Base-by-base conservation (phyloP, 2,329 filamentous ascomycete species). In the Fusarium liriodendri region DNA sequence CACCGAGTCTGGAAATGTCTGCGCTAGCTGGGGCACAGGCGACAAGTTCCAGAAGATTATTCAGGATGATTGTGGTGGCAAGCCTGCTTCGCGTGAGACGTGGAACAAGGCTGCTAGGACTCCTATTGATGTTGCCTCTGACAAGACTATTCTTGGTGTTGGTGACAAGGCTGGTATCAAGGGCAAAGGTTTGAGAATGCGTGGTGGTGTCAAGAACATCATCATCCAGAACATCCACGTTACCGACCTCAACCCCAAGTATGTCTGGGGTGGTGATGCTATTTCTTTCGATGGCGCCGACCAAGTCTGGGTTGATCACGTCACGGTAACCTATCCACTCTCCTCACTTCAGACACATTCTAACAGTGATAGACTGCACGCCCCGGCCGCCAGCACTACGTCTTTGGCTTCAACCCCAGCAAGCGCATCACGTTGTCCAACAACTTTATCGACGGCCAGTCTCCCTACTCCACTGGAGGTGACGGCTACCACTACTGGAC, bases 401-500 rank as follows among this genome's bases (percentile, higher is more conserved):
- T 90, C 58, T 84, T 88, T 50, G 89, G 89, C 70, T 86, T 84
- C 76, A 76, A 79, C 4, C 84, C 87, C 52, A 86, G 85, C 73
- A 85, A 84, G 77, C 86, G 87, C 38, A 86, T 91, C 22, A 89
- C 88, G 16, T 86, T 91, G 77, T 88, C 88, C 73, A 90, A 91
- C 85, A 84, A 77, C 81, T 86, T 89, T 76, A 87, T 91, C 77
- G 85, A 91, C 78, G 89, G 89, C 64, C 75, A 78, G 11, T 84
- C 85, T 22, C 77, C 81, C 11, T 91, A 84, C 81, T 90, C 88
- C 11, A 86, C 89, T 1, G 87, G 85, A 22, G 91, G 89, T 78
- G 84, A 91, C 73, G 84, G 83, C 40, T 84, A 89, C 79, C 88
- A 90, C 80, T 90, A 91, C 84, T 91, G 89, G 88, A 84, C 81